phyloP scores from a whole-genome alignment of 2,329 filamentous ascomycete genomes.

The Orbilia blumenaviensis region DNA sequence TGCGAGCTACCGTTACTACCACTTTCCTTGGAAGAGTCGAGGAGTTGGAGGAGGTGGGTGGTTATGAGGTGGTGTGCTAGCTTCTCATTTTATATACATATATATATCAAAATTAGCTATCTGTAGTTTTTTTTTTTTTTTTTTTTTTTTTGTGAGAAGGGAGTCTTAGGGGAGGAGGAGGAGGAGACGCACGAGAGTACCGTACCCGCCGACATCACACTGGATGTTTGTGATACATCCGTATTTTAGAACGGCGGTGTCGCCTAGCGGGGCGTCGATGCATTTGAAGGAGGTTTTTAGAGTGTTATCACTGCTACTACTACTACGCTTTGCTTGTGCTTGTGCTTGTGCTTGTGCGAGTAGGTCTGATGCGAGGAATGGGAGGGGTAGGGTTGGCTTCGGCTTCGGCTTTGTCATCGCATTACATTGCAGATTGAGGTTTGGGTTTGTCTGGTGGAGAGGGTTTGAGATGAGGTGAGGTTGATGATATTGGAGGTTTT shows the following conservation, averaged over 20 bases:
- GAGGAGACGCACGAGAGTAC: constrained; percentile 14
- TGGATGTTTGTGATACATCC: constrained; percentile 39
- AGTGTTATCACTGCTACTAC: no score
- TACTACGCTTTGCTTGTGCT: constrained; percentile 25
- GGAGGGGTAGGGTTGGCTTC: constrained; percentile 6
- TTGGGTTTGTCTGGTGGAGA: not conserved
- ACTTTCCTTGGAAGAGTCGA: not conserved
- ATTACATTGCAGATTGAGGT: not conserved
- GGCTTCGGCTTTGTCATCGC: constrained; percentile 46
- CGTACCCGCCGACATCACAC: constrained; percentile 21
- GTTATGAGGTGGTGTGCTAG: constrained; percentile 42
- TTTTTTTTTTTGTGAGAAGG: not conserved
- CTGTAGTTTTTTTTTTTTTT: no score
- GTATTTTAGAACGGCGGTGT: constrained; percentile 29
- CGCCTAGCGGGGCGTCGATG: constrained; percentile 37
- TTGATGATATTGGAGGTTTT: not conserved
- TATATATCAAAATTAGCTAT: no score
- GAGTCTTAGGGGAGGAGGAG: not conserved
- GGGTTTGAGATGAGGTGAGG: not conserved
- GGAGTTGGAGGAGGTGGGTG: constrained; percentile 20
- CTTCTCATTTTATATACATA: no score
- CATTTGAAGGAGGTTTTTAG: constrained; percentile 17
- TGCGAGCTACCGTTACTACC: not conserved
- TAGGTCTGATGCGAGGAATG: constrained; percentile 29
- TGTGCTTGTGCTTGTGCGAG: no score